Base-by-base conservation (phyloP, 768 basidiomycete genomes). In the Kwoniella mangroviensis region DNA sequence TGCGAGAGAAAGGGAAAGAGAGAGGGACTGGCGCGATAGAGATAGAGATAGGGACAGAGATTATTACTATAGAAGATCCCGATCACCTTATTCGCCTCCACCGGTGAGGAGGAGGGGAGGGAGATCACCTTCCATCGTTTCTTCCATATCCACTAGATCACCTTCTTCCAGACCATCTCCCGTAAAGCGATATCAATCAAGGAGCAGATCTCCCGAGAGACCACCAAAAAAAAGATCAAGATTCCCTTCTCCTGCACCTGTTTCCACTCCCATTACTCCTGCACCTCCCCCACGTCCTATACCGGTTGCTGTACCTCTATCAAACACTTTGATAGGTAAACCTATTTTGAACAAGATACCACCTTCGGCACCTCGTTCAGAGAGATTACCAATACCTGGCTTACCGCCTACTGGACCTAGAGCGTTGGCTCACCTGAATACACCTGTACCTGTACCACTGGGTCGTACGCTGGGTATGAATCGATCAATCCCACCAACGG, bases 291-390 rank as follows among this genome's bases (percentile, higher is more conserved):
- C 34, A 9, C 58, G 58, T 42, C 58, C 58, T 7, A 60, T 60
- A n/a, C 58, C 58, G 12, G 41, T 60, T 15, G 40, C 58, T n/a
- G 22, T 43, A 11, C 62, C 49, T 5, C 43, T 63, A 19, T n/a
- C 17, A 17, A 26, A 40, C 11, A 41, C 41, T 42, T 49, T 12
- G 45, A 49, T 49, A 41, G 19, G 41, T 40, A 60, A n/a, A 41
- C 26, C 15, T 15, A 60, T 60, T 9, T 17, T 49, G 45, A 49
- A 49, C 45, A 45, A 66, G 15, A 69, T 74, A 13, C 77, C 77
- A 28, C 76, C 76, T n/a, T 72, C 68, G 11, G 76, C 71, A 12
- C 76, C 76, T 6, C 43, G 76, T 26, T 69, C 69, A 26, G 76
- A 77, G 19, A 57, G 76, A 56, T 42, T 72, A 28, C 69, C 69